Percentiles rank a stretch among this genome's conserved stretches.
These are phyloP conservation scores for Candolleomyces efflorescens DNA, from an alignment of 768 basidiomycete species.

Conservation along the genomic window DNA sequence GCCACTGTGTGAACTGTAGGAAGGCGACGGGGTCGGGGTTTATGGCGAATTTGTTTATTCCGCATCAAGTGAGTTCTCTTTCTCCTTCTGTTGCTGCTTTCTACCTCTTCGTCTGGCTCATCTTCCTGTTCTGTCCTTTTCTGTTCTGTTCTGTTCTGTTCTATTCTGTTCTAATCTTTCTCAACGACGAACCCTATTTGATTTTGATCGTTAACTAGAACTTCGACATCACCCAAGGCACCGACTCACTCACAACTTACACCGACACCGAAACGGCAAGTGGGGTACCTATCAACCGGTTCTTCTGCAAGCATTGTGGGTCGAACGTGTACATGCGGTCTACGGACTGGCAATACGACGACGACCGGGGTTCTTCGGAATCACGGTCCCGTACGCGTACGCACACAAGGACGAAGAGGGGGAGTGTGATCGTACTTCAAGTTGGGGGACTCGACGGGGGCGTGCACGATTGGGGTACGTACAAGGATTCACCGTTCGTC, in stretches of 20 bases:
- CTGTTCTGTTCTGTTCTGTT: no score
- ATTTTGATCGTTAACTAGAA: not conserved
- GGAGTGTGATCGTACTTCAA: not conserved
- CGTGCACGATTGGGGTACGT: not conserved
- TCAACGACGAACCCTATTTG: constrained; percentile 23
- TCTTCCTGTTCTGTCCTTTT: no score
- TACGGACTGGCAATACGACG: not conserved
- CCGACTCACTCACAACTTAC: constrained; percentile 23
- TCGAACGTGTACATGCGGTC: constrained; percentile 29
- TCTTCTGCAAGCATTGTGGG: constrained; percentile 33
- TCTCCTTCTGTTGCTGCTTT: no score
- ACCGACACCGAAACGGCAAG: constrained; percentile 26
- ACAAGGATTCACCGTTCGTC: not conserved
- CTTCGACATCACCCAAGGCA: constrained; percentile 14
- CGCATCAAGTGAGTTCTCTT: constrained; percentile 23
- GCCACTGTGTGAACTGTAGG: constrained; percentile 40
- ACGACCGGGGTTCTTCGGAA: not conserved
- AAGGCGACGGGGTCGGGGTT: constrained; percentile 39
- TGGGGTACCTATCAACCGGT: constrained; percentile 24
- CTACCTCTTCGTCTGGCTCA: no score
- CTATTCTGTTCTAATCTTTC: not conserved
- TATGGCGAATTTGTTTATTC: constrained; percentile 34
- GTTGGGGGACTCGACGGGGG: not conserved
- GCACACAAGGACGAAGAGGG: no score
- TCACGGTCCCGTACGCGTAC: no score